Percentiles rank a stretch among this genome's conserved stretches.
Evolutionary conservation across 208 protist genomes (phyloP).

Genomic region (Crithidia sp.): DNA sequence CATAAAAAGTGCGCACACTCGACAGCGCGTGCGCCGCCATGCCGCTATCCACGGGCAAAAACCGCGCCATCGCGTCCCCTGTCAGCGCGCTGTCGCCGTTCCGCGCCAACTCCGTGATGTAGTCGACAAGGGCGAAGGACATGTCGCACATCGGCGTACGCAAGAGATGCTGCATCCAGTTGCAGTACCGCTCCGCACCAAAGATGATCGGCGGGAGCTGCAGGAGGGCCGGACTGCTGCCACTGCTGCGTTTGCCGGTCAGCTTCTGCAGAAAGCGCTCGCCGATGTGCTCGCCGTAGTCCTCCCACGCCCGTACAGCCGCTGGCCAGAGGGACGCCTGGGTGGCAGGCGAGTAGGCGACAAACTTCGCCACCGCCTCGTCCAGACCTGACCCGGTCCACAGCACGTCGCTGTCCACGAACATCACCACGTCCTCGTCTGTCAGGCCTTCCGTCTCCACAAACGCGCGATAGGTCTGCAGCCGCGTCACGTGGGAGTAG

Average conservation of each 20-base stretch:
- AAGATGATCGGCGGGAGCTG: slow-evolving; percentile 40
- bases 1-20: not conserved
- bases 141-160: slow-evolving; percentile 1
- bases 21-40: not conserved
- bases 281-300: slow-evolving; percentile 34
- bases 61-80: not conserved
- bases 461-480: slow-evolving; percentile 26
- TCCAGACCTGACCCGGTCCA: slow-evolving; percentile 37
- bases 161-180: slow-evolving; percentile 9
- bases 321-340: slow-evolving; percentile 35
- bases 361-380: slow-evolving; percentile 39
- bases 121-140: slow-evolving; percentile 12
- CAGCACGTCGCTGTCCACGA: slow-evolving; percentile 37
- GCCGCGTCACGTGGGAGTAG: slow-evolving; percentile 39
- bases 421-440: slow-evolving; percentile 42
- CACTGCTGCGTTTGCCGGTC: not conserved
- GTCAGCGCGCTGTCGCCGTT: slow-evolving; percentile 7
- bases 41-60: not conserved
- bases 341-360: slow-evolving; percentile 23
- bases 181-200: slow-evolving; percentile 35
- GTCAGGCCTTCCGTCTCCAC: slow-evolving; percentile 32
- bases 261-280: slow-evolving; percentile 22
- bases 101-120: slow-evolving; percentile 15
- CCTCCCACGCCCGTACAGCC: slow-evolving; percentile 49
- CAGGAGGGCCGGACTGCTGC: not conserved